phyloP scores from a whole-genome alignment of 345 rosid genomes.

The Ceriops decandra region DNA sequence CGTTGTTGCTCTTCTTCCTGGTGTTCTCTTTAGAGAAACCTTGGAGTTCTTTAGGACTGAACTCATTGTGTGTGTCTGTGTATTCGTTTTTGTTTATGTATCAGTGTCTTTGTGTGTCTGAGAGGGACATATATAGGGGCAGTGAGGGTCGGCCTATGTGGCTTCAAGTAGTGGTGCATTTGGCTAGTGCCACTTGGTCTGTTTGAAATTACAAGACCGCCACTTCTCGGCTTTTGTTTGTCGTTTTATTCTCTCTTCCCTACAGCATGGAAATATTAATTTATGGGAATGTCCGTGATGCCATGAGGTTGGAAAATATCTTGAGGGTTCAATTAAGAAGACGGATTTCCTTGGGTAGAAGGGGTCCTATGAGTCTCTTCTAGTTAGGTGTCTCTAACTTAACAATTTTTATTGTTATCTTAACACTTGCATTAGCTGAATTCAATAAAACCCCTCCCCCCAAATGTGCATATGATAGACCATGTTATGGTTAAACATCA shows the following conservation, averaged over 20 bases:
- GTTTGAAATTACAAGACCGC: conserved; percentile 26
- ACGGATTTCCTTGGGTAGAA: no score
- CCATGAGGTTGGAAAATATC: no score
- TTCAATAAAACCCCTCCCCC: no score
- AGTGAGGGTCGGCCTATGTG: neutral
- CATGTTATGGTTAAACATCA: no score
- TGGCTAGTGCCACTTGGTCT: conserved; percentile 25
- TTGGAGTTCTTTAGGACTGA: conserved; percentile 31
- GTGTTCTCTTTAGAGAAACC: conserved; percentile 13
- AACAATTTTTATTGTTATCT: no score
- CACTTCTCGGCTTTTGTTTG: conserved; percentile 23
- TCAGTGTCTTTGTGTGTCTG: neutral
- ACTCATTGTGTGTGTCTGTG: conserved; percentile 5
- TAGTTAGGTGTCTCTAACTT: no score
- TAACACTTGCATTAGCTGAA: no score
- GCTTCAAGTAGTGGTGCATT: conserved; percentile 44
- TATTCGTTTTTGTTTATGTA: neutral
- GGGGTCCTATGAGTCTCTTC: no score
- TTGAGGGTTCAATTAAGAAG: no score
- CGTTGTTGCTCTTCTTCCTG: neutral
- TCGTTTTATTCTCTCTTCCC: neutral
- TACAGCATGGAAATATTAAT: neutral
- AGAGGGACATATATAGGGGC: neutral
- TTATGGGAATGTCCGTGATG: neutral
- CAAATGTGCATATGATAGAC: no score